Base-by-base conservation (phyloP, 1,139 yeast species). In the Scheffersomyces parashehatae region DNA sequence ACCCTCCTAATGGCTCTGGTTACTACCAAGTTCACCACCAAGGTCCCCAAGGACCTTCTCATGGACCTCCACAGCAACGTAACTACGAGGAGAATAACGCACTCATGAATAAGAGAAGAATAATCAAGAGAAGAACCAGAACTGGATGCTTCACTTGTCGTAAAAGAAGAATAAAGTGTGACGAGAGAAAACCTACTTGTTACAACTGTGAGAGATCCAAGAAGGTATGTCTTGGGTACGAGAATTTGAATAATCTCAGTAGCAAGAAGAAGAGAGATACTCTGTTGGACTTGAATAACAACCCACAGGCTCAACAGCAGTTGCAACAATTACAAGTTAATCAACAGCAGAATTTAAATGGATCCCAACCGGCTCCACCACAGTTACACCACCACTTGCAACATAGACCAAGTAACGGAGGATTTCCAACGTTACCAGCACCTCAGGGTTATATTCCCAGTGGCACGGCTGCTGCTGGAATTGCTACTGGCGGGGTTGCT, bases 141-240 rank as follows among this genome's bases (percentile, higher is more conserved):
- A 61, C 65, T 2, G 66, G 66, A 4, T 61, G 65, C 40, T 51
- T 61, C 43, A 61, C 66, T n/a, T 61, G 66, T 42, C 62, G 66
- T 40, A 60, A 61, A 51, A 50, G 66, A 15, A 52, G 66, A 20
- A 61, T 61, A 47, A 61, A 61, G 50, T 61, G 66, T 39, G 66
- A 61, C 46, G 66, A 61, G 46, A 66, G 84, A 40, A 85, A 83
- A 53, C 93, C 93, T 1, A 74, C 77, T 41, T 87, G 95, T 58
- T 73, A 70, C 55, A 86, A 87, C 60, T 87, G 95, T 60, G 86
- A 82, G 55, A 77, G 87, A 50, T 76, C 85, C 37, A 81, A 81
- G 50, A 82, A 87, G 50, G 77, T 79, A 11, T 87, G 95, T 56
- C 67, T 83, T 10, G 90, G 89, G 3, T 85, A 85, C 58, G 88